Evolutionary conservation across 2,329 filamentous ascomycete genomes (phyloP).

Genomic region (Trichoderma semiorbis): DNA sequence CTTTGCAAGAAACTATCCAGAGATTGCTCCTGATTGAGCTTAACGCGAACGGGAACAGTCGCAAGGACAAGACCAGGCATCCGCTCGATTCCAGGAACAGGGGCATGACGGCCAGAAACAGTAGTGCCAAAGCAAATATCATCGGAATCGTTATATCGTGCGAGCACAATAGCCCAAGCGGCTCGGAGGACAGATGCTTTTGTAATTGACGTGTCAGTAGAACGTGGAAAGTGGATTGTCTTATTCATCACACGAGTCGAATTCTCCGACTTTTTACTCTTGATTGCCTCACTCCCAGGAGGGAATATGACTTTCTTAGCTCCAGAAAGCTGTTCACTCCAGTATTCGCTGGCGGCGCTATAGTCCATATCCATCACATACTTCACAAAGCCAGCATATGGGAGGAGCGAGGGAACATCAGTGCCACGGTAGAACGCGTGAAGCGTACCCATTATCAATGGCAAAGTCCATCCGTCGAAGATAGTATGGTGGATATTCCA

Average conservation of each 20-base stretch:
- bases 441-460: background rate
- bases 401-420: slow-evolving; percentile 1
- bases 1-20: slow-evolving; percentile 8
- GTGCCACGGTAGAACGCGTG: background rate
- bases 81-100: slow-evolving; percentile 21
- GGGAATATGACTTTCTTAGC: slow-evolving; percentile 7
- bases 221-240: background rate
- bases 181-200: slow-evolving; percentile 27
- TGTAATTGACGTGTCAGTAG: slow-evolving; percentile 18
- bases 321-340: slow-evolving; percentile 11
- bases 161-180: slow-evolving; percentile 34
- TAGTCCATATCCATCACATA: slow-evolving; percentile 13
- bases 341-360: slow-evolving; percentile 8
- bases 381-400: slow-evolving; percentile 17
- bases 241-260: slow-evolving; percentile 1
- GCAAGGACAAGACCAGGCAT: slow-evolving; percentile 21
- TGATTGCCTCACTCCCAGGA: background rate
- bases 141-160: slow-evolving; percentile 33
- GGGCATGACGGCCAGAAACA: slow-evolving; percentile 23
- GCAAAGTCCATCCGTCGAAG: slow-evolving; percentile 15
- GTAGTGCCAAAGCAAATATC: slow-evolving; percentile 23
- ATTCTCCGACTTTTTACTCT: background rate
- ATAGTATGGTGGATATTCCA: slow-evolving; percentile 17
- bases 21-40: slow-evolving; percentile 4
- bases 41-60: slow-evolving; percentile 16